Base-by-base conservation (phyloP, 257 asterid genomes). In the Nicotiana benthamiana region DNA sequence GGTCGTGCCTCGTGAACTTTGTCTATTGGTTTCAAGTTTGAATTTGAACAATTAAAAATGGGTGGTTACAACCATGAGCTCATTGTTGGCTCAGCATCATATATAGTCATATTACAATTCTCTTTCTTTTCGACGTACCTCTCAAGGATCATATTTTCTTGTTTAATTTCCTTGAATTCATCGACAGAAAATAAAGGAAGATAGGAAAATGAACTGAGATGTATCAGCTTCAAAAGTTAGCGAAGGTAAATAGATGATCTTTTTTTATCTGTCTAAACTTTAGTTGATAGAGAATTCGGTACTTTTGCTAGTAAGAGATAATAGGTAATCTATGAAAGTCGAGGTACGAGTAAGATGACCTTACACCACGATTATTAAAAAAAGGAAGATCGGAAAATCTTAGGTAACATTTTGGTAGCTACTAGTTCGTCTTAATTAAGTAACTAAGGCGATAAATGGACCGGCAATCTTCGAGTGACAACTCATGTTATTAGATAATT, bases 1-100 rank as follows among this genome's bases (percentile, higher is more conserved):
- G 79, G 79, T 48, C 62, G 62, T 75, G 63, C 61, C 79, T 75
- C 79, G 63, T 75, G 79, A 65, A 51, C 75, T 65, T 65, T 75
- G 79, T 75, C 36, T 43, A 75, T 22, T 74, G 62, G 36, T 40
- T 48, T 28, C 48, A 30, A 65, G 48, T 65, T 64, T 30, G 48
- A 65, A 65, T 65, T 62, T 63, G 43, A 65, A 74, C 60, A 74
- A 63, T 17, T 20, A 2, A 13, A 52, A 27, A 13, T 48, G 20
- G 62, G n/a, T 74, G 1, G 62, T 74, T 74, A 24, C 27, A 24
- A 22, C 36, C 20, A 74, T 48, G 79, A 46, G 60, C 54, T 74
- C 79, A 74, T 48, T 15, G 10, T 70, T 40, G 77, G 59, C 9
- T 70, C 20, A 17, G 56, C 34, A 34, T 70, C 18, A 70, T 10